phyloP scores from a whole-genome alignment of 2,329 filamentous ascomycete genomes.

The Arachnopeziza araneosa region DNA sequence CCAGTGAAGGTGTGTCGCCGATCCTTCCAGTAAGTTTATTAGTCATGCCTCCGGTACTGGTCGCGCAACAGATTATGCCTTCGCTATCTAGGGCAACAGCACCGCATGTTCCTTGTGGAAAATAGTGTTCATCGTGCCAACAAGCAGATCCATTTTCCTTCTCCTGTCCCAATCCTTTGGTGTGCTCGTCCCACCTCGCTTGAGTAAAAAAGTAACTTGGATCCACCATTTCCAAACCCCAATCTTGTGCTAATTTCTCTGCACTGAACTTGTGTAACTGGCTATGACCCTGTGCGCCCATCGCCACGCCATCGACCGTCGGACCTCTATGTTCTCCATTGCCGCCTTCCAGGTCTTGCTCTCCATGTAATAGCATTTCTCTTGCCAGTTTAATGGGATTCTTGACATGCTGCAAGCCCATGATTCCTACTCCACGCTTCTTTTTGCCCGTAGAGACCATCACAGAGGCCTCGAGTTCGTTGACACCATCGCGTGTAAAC shows the following conservation, averaged over 20 bases:
- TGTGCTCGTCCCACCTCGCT: slow-evolving; percentile 73
- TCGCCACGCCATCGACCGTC: slow-evolving; percentile 12
- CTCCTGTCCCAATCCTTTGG: slow-evolving; percentile 49
- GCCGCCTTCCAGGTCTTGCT: slow-evolving; percentile 50
- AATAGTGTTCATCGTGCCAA: slow-evolving; percentile 59
- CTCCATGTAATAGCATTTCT: slow-evolving; percentile 63
- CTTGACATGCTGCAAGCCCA: slow-evolving; percentile 66
- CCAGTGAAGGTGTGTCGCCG: slow-evolving; percentile 78
- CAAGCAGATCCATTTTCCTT: slow-evolving; percentile 38
- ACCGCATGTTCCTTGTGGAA: slow-evolving; percentile 80
- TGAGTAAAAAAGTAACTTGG: slow-evolving; percentile 74
- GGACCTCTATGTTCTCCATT: slow-evolving; percentile 30
- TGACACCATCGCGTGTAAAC: slow-evolving; percentile 75
- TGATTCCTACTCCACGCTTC: slow-evolving; percentile 75
- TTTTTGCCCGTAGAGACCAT: slow-evolving; percentile 71
- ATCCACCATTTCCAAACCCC: slow-evolving; percentile 64
- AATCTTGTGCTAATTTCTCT: slow-evolving; percentile 60
- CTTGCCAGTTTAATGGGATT: slow-evolving; percentile 73
- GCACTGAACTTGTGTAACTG: slow-evolving; percentile 63
- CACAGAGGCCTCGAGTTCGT: slow-evolving; percentile 80
- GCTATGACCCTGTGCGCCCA: slow-evolving; percentile 58
- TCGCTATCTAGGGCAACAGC: slow-evolving; percentile 75
- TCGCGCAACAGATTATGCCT: slow-evolving; percentile 65
- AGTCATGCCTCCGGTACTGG: slow-evolving; percentile 71
- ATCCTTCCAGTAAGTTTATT: slow-evolving; percentile 84